These are phyloP conservation scores for Glonium stellatum DNA, from an alignment of 495 filamentous ascomycete species.

Conservation along the genomic window DNA sequence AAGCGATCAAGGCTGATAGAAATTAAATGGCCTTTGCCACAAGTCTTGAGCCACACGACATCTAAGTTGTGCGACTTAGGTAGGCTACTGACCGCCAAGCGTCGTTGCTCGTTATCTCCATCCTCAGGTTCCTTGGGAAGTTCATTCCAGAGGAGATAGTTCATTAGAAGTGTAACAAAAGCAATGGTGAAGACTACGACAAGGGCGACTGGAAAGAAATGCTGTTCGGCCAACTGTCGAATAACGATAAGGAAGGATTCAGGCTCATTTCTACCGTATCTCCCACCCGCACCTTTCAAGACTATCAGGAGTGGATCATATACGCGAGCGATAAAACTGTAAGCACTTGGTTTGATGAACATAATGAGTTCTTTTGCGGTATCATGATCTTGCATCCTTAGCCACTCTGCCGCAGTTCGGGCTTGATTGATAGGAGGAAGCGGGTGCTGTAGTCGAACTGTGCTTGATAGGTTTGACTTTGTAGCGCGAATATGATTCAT, in stretches of 20 bases:
- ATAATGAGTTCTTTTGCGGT: slow-evolving; percentile 64
- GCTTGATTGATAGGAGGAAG: slow-evolving; percentile 55
- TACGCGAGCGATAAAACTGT: slow-evolving; percentile 60
- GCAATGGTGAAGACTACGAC: slow-evolving; percentile 49
- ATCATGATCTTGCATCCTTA: slow-evolving; percentile 64
- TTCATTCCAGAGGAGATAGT: slow-evolving; percentile 55
- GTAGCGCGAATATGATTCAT: slow-evolving; percentile 10
- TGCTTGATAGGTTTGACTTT: slow-evolving; percentile 18
- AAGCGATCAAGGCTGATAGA: slow-evolving; percentile 58
- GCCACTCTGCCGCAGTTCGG: slow-evolving; percentile 61
- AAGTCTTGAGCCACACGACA: slow-evolving; percentile 53
- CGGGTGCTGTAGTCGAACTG: background rate
- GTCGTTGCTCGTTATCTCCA: slow-evolving; percentile 41
- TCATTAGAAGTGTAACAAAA: slow-evolving; percentile 56
- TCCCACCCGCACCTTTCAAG: slow-evolving; percentile 55
- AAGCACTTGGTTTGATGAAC: slow-evolving; percentile 56
- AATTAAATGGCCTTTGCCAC: slow-evolving; percentile 52
- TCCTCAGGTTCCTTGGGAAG: slow-evolving; percentile 33
- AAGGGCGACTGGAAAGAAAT: slow-evolving; percentile 50
- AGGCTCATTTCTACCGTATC: slow-evolving; percentile 34
- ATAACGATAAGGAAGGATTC: slow-evolving; percentile 44
- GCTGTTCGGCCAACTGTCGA: slow-evolving; percentile 50
- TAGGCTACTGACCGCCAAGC: slow-evolving; percentile 54
- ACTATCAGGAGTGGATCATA: slow-evolving; percentile 64
- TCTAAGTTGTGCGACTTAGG: slow-evolving; percentile 55